Evolutionary conservation across 129 eudicot species (phyloP), one percentile per base, ranked within the genome.

Genomic region (Flaveria brownii): DNA sequence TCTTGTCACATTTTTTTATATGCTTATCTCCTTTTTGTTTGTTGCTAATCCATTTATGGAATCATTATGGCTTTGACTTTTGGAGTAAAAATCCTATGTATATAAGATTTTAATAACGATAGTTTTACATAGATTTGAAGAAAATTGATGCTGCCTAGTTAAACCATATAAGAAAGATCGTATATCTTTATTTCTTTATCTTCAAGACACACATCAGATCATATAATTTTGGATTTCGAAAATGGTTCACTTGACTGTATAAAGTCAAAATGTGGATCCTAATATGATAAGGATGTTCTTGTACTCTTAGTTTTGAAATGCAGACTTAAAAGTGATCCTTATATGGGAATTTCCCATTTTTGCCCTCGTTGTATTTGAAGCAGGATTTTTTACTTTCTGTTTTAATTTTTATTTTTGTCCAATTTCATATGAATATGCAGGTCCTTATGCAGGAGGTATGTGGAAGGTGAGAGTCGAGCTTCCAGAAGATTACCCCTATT

Each of bases 401-500:
- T 5, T 36, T 36, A 36, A 4, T 36, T 61, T 61, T 45, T 8
- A 45, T 10, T 9, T 45, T 45, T 45, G 6, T 5, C 5, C n/a
- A 50, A 13, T 50, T 61, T 6, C 28, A 25, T 61, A 61, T 61
- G 10, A 63, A 28, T 33, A 30, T 52, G 77, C 28, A 91, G 97
- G 91, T 83, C 87, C 85, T 73, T 91, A 91, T 54, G 84, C 85
- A 22, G 94, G 91, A 65, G 97, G 97, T 18, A 83, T 86, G 26
- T 91, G 97, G 97, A 91, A 82, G 78, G 50, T 91, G 54, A 85
- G 91, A 68, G 97, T 91, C 64, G 91, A 84, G 84, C 97, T 91
- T 55, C 94, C 97, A n/a, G 94, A 91, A 77, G 88, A 90, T 80
- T 91, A 91, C 65, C 97, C 94, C 0, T 88, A 91, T 65, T 85